A percentile compares a stretch with the other conserved stretches of the same genome.
phyloP scores from a whole-genome alignment of 2,329 filamentous ascomycete species.

The Cladosporium sp. region DNA sequence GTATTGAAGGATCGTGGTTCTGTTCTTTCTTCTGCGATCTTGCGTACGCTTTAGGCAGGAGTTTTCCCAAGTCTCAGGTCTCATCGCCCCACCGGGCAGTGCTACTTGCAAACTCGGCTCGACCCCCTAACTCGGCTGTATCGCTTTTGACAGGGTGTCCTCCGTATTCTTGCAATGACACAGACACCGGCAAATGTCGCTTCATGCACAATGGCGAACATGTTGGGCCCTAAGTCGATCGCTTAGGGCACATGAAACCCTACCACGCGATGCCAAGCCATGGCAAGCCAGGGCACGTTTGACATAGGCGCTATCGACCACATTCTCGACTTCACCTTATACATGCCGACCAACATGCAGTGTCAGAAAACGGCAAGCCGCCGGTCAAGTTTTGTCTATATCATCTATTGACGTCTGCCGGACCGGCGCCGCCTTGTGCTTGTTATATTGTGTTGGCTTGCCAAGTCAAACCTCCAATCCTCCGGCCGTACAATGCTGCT shows the following conservation, averaged over 20 bases:
- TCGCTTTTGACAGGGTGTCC: too few species aligned
- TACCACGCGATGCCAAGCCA: conserved; percentile 2
- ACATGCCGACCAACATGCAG: neutral
- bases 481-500: neutral
- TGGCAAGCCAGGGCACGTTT: conserved; percentile 12
- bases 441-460: neutral
- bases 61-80: too few species aligned
- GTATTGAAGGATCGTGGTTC: too few species aligned
- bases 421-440: neutral
- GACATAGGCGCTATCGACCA: conserved; percentile 5
- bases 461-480: neutral
- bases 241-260: conserved; percentile 9
- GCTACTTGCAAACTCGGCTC: too few species aligned
- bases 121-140: too few species aligned
- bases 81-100: too few species aligned
- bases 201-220: too few species aligned
- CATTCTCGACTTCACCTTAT: neutral
- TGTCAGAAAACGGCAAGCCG: neutral
- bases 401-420: neutral
- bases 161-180: too few species aligned
- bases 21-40: too few species aligned
- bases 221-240: neutral
- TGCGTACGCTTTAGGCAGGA: too few species aligned
- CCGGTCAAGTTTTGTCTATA: neutral
- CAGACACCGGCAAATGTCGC: too few species aligned